A percentile compares a stretch with the other conserved stretches of the same genome.
Conservation (phyloP, 495 filamentous ascomycete genomes). For the Glonium stellatum region DNA sequence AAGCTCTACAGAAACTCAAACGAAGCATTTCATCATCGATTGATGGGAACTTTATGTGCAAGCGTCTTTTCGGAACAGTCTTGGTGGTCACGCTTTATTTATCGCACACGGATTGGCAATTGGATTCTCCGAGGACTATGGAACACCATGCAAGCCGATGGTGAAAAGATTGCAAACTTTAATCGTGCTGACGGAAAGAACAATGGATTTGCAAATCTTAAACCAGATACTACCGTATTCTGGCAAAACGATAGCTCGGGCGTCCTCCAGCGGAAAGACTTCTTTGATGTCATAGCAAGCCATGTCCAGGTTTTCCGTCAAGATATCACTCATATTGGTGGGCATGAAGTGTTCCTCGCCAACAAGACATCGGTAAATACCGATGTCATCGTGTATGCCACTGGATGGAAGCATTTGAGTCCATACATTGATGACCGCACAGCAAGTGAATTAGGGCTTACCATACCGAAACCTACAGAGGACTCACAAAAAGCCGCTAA, state of each 20-base stretch:
- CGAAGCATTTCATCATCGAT: constrained; percentile 14
- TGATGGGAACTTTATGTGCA: constrained; percentile 11
- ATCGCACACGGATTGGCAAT: constrained; percentile 29
- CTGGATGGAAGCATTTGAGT: constrained; percentile 35
- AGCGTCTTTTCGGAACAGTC: constrained; percentile 23
- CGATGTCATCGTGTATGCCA: constrained; percentile 39
- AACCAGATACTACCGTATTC: constrained; percentile 35
- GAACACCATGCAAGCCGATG: constrained; percentile 1
- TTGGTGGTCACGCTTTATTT: constrained; percentile 34
- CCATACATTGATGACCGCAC: constrained; percentile 24
- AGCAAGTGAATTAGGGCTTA: constrained; percentile 30
- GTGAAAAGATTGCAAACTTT: constrained; percentile 10
- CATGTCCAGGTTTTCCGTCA: constrained; percentile 37
- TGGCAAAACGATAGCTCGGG: constrained; percentile 39
- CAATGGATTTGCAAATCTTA: constrained; percentile 34
- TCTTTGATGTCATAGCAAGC: constrained; percentile 37
- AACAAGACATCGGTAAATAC: constrained; percentile 28
- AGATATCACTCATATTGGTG: constrained; percentile 28
- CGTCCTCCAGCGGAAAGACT: constrained; percentile 35
- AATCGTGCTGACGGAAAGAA: constrained; percentile 17
- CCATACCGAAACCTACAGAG: constrained; percentile 15
- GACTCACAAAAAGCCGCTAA: constrained; percentile 17
- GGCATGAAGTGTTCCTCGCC: constrained; percentile 23
- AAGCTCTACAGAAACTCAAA: constrained; percentile 33
- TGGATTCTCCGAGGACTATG: constrained; percentile 29